These are phyloP conservation scores for Phymatotrichopsis omnivora DNA, from an alignment of 2,329 filamentous ascomycete species.

Conservation along the genomic window DNA sequence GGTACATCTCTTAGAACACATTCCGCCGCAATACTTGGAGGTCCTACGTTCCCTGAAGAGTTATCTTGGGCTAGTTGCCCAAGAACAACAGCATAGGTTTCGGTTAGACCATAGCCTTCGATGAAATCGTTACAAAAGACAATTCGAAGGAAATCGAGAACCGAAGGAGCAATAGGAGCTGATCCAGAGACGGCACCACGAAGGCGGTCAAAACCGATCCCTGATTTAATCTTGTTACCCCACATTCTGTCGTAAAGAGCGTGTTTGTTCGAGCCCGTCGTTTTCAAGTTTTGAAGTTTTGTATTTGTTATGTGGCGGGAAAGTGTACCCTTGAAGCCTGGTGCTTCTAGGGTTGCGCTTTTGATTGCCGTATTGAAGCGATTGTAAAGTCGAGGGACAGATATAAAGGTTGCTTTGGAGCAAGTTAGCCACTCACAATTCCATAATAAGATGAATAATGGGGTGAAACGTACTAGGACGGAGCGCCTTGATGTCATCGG, in stretches of 20 bases:
- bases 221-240: slow-evolving; percentile 76
- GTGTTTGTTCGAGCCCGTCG: slow-evolving; percentile 69
- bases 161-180: slow-evolving; percentile 76
- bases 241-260: slow-evolving; percentile 77
- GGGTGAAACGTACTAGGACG: slow-evolving; percentile 61
- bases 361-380: slow-evolving; percentile 78
- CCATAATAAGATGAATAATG: background rate
- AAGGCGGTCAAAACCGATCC: slow-evolving; percentile 66
- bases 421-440: slow-evolving; percentile 35
- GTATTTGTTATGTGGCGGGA: slow-evolving; percentile 68
- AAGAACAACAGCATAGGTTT: slow-evolving; percentile 71
- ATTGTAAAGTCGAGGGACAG: slow-evolving; percentile 85
- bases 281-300: slow-evolving; percentile 70
- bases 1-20: slow-evolving; percentile 76
- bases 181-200: slow-evolving; percentile 75
- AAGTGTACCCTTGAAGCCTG: slow-evolving; percentile 69
- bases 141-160: slow-evolving; percentile 81
- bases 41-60: slow-evolving; percentile 70
- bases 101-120: slow-evolving; percentile 90
- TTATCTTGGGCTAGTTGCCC: slow-evolving; percentile 63
- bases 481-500: slow-evolving; percentile 84
- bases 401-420: too few species aligned
- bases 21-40: slow-evolving; percentile 57
- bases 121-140: slow-evolving; percentile 67
- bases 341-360: slow-evolving; percentile 63